Evolutionary conservation across 2,329 filamentous ascomycete genomes (phyloP).

Genomic region (Fusarium secorum): DNA sequence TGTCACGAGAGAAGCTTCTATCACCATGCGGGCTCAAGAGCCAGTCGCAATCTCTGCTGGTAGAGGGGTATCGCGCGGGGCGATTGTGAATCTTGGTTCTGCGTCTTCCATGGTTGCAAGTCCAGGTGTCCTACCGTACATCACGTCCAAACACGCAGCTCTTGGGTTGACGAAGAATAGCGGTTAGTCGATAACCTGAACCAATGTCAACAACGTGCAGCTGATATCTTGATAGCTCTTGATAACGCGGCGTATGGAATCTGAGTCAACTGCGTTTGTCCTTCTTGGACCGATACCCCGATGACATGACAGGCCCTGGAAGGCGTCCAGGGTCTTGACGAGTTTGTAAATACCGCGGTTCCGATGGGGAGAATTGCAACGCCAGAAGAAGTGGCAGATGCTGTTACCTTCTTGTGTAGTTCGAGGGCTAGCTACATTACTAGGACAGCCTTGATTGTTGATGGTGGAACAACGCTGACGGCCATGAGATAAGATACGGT

Average conservation of each 20-base stretch:
- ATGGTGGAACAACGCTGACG: background rate
- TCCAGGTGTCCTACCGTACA: background rate
- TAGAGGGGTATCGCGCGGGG: background rate
- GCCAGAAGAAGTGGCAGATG: background rate
- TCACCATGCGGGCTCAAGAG: background rate
- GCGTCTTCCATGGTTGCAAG: background rate
- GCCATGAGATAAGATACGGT: background rate
- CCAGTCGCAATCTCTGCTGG: background rate
- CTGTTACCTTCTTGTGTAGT: background rate
- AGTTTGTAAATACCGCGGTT: background rate
- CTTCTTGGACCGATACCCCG: background rate
- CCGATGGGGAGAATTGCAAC: background rate
- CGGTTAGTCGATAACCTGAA: background rate
- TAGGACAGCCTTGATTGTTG: background rate
- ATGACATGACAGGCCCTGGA: background rate
- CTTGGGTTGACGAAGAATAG: background rate
- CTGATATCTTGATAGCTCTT: background rate
- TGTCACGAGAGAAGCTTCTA: background rate
- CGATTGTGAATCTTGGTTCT: background rate
- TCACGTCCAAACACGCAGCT: background rate
- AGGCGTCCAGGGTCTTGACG: background rate
- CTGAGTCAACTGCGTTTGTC: background rate
- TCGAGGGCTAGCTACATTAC: background rate
- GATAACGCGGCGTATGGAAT: background rate
- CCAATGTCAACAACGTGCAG: fast-evolving